These are phyloP conservation scores for Phytophthora boehmeriae DNA, from an alignment of 352 stramenopile genomes.

Conservation along the genomic window DNA sequence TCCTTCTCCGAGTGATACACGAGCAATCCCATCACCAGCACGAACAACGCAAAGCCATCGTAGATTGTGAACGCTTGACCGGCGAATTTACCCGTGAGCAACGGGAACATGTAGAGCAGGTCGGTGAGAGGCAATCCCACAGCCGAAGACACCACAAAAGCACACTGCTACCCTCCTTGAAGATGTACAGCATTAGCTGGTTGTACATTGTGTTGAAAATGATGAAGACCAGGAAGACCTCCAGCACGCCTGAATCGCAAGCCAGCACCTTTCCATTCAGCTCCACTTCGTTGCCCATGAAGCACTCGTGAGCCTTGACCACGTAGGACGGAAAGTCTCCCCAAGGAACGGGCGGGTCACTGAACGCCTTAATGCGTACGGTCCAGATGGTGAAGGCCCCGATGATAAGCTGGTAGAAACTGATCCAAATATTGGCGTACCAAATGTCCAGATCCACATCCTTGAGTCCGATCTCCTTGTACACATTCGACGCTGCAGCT, in stretches of 20 bases:
- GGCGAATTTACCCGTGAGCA: slow-evolving; percentile 71
- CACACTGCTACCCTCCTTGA: slow-evolving; percentile 89
- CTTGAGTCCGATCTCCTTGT: slow-evolving; percentile 91
- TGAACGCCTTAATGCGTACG: slow-evolving; percentile 80
- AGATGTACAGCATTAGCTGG: slow-evolving; percentile 90
- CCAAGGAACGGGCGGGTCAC: slow-evolving; percentile 78
- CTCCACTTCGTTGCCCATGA: slow-evolving; percentile 72
- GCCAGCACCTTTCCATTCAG: slow-evolving; percentile 59
- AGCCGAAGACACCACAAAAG: slow-evolving; percentile 86
- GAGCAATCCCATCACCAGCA: slow-evolving; percentile 84
- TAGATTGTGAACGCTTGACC: slow-evolving; percentile 86
- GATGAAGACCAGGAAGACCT: slow-evolving; percentile 86
- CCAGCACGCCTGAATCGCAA: slow-evolving; percentile 72
- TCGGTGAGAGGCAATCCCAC: slow-evolving; percentile 84
- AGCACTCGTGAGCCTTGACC: slow-evolving; percentile 72
- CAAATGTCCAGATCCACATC: slow-evolving; percentile 89
- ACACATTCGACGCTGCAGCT: slow-evolving; percentile 79
- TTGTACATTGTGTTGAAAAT: slow-evolving; percentile 90
- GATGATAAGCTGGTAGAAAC: slow-evolving; percentile 83
- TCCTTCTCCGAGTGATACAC: slow-evolving; percentile 91
- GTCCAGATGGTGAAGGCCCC: slow-evolving; percentile 79
- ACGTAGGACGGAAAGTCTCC: slow-evolving; percentile 73
- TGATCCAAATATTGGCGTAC: slow-evolving; percentile 89
- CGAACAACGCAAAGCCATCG: slow-evolving; percentile 88
- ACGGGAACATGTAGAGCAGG: slow-evolving; percentile 83